Base-by-base conservation (phyloP, 805 yeast species). In the Sugiyamaella valdiviana region DNA sequence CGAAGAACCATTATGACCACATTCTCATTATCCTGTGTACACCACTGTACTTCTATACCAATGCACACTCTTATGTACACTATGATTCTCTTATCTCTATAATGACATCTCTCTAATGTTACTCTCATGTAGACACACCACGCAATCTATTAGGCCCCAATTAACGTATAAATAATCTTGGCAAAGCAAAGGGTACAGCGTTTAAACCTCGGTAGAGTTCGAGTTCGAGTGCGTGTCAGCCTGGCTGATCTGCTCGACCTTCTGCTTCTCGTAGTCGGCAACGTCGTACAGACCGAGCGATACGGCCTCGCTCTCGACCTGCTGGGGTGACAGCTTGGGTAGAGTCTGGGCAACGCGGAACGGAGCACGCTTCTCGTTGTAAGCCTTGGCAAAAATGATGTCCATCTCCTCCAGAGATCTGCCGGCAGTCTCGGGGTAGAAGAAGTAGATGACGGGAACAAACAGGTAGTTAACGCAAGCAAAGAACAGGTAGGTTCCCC, bases 391-490 rank as follows among this genome's bases (percentile, higher is more conserved):
- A 29, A 56, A 56, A 42, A 56, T 56, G 39, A 81, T 80, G 62
- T 83, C 90, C 63, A 83, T 77, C 61, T 82, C 87, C 65, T 83
- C 90, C 65, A 84, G 73, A 36, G 84, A 73, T 63, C 87, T 76
- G 44, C 88, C 87, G 26, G 84, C 79, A 39, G 89, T 83, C 69
- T 84, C 91, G 38, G 90, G 91, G 64, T 81, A 84, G 65, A 74
- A 77, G 68, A 82, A 75, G 74, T 68, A 80, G 53, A 79, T 79
- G 51, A 82, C 67, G 26, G 87, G 85, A 46, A 79, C 65, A 69
- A 79, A 82, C 41, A 51, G 53, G 60, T 75, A 74, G 70, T 83
- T 83, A 53, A 83, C 72, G 26, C 69, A 63, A 6, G 86, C 85
- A 65, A 85, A 85, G 67, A 85, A 78, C 44, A 83, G 64, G 66